These are phyloP conservation scores for Stephanodiscus triporus DNA, from an alignment of 108 stramenopile species.

Conservation along the genomic window DNA sequence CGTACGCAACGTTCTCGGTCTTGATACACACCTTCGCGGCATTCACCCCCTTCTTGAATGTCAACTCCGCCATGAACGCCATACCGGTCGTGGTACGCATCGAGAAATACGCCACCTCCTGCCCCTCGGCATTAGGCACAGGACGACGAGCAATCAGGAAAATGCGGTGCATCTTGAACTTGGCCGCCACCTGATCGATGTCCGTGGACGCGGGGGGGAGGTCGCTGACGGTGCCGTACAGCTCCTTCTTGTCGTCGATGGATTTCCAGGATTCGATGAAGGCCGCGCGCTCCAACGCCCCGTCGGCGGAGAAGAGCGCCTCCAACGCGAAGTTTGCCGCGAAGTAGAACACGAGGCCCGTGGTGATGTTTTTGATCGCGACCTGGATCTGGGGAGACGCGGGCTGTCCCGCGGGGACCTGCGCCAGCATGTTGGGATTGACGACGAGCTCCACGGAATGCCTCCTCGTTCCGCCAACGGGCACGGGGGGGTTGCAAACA, in stretches of 20 bases:
- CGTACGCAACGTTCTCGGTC: conserved; percentile 78
- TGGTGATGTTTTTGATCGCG: conserved; percentile 94
- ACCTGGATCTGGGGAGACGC: conserved; percentile 87
- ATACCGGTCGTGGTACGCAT: conserved; percentile 78
- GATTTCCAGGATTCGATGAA: conserved; percentile 89
- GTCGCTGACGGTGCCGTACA: conserved; percentile 74
- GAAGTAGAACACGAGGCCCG: conserved; percentile 91
- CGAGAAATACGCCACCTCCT: conserved; percentile 92
- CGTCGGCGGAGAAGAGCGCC: conserved; percentile 76
- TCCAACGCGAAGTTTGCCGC: conserved; percentile 86
- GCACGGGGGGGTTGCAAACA: conserved; percentile 76
- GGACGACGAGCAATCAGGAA: conserved; percentile 94
- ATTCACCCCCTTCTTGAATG: conserved; percentile 91
- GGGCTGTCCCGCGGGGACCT: conserved; percentile 63
- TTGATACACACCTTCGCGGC: conserved; percentile 93
- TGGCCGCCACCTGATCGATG: conserved; percentile 80
- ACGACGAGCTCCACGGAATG: conserved; percentile 67
- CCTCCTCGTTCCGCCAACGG: conserved; percentile 59
- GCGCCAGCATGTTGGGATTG: conserved; percentile 83
- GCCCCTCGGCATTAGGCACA: conserved; percentile 90
- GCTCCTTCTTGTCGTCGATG: conserved; percentile 90
- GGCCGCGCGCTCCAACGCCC: conserved; percentile 73
- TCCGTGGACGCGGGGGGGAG: conserved; percentile 71
- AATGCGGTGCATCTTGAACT: conserved; percentile 80
- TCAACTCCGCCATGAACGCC: conserved; percentile 91